Percentiles rank a stretch among this genome's conserved stretches.
Evolutionary conservation across 1,284 basidiomycete genomes (phyloP).

Genomic region (Rhizoctonia solani): DNA sequence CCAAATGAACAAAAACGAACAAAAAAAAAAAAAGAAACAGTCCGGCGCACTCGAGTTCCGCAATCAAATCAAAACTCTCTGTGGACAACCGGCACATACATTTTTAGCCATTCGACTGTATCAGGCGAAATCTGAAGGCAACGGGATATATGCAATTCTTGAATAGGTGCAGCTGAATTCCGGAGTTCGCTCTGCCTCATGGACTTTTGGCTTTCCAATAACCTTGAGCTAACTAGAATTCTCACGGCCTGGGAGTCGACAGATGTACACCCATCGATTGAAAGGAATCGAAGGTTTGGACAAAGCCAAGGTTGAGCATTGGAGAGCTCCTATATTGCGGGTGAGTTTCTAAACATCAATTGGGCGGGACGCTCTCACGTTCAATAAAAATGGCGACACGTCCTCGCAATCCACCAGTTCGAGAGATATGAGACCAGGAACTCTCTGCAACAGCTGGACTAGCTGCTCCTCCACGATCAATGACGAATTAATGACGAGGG

Average conservation of each 20-base stretch:
- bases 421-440: not conserved
- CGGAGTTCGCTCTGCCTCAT: not conserved
- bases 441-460: slow-evolving; percentile 7
- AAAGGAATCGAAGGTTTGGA: slow-evolving; percentile 14
- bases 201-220: not conserved
- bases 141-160: slow-evolving; percentile 20
- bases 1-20: no score
- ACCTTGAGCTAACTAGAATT: slow-evolving; percentile 5
- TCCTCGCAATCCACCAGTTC: slow-evolving; percentile 30
- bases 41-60: no score
- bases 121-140: slow-evolving; percentile 15
- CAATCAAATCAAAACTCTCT: slow-evolving; percentile 1
- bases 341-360: not conserved
- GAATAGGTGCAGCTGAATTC: not conserved
- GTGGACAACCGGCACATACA: slow-evolving; percentile 15
- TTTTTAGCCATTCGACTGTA: slow-evolving; percentile 18
- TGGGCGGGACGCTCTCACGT: not conserved
- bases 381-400: slow-evolving; percentile 19
- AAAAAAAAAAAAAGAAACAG: no score
- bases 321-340: slow-evolving; percentile 25
- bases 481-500: slow-evolving; percentile 11
- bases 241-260: slow-evolving; percentile 17
- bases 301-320: slow-evolving; percentile 23
- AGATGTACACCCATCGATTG: slow-evolving; percentile 22
- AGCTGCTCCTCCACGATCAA: slow-evolving; percentile 17